A percentile compares a stretch with the other conserved stretches of the same genome.
Evolutionary conservation across 2,329 filamentous ascomycete species (phyloP).

Genomic region (Juglanconis oblonga): DNA sequence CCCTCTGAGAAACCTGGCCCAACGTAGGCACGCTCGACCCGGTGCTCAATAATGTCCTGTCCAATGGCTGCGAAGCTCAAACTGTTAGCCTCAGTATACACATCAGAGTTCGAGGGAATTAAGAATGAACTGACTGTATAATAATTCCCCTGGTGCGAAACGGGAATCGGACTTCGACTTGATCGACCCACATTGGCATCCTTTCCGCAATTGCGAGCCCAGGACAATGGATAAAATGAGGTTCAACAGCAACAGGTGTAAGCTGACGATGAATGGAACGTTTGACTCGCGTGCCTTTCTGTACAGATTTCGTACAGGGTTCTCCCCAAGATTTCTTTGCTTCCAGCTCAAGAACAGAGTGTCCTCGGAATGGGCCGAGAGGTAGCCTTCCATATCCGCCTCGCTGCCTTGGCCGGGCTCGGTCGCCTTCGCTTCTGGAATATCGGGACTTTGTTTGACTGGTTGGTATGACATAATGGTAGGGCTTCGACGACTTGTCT

Average conservation of each 20-base stretch:
- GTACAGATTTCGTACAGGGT: not conserved
- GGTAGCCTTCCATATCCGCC: slow-evolving; percentile 2
- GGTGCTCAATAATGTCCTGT: slow-evolving; percentile 3
- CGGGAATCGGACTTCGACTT: not conserved
- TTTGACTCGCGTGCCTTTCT: not conserved
- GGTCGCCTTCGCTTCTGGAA: slow-evolving; percentile 1
- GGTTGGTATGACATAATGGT: slow-evolving; percentile 2
- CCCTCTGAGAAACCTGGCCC: slow-evolving; percentile 3
- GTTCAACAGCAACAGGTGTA: not conserved
- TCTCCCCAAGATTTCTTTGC: not conserved
- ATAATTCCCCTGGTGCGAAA: not conserved
- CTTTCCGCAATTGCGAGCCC: not conserved
- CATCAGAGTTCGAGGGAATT: not conserved
- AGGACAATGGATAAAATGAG: not conserved
- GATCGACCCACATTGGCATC: not conserved
- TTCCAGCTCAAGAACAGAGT: not conserved
- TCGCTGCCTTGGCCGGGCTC: slow-evolving; percentile 7
- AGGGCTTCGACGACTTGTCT: not conserved
- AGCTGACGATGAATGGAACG: slow-evolving; percentile 3
- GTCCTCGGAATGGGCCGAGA: not conserved
- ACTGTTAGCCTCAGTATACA: not conserved
- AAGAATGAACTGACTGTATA: not conserved
- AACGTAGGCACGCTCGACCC: slow-evolving; percentile 3
- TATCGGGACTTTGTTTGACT: not conserved
- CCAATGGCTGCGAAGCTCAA: not conserved